Conservation (phyloP, 139 green algal genomes). For the Coelastrella sp. region DNA sequence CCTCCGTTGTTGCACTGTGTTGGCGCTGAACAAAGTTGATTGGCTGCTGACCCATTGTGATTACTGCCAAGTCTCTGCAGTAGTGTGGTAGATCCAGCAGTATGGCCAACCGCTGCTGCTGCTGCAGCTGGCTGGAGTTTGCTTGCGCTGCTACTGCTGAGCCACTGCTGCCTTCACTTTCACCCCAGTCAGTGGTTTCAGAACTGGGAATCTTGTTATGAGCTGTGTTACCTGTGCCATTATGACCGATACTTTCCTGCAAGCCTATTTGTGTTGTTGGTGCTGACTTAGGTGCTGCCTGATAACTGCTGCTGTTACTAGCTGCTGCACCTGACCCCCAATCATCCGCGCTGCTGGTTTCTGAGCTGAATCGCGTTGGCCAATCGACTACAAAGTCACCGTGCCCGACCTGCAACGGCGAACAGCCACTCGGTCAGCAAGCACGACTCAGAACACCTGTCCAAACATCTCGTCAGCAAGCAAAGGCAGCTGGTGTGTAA, state of each 20-base stretch:
- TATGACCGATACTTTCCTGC: too few species aligned
- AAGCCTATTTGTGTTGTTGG: too few species aligned
- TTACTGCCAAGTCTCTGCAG: slow-evolving; percentile 32
- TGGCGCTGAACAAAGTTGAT: slow-evolving; percentile 18
- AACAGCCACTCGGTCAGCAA: neutral
- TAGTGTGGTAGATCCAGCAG: slow-evolving; percentile 32
- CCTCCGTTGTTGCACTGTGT: neutral
- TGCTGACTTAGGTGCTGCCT: neutral
- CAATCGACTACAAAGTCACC: slow-evolving; percentile 70
- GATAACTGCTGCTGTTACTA: neutral
- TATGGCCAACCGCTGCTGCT: neutral
- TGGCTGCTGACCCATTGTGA: slow-evolving; percentile 4
- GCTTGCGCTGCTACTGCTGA: neutral
- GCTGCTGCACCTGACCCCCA: neutral
- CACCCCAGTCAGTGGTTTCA: neutral
- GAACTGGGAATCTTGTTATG: too few species aligned
- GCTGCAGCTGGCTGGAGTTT: neutral
- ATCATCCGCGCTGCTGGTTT: neutral
- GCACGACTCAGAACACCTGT: neutral
- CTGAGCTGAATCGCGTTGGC: slow-evolving; percentile 2
- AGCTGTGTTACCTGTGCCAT: too few species aligned
- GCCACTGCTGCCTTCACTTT: neutral
- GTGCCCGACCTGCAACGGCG: slow-evolving; percentile 53
- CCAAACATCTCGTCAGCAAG: neutral
- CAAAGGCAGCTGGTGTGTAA: neutral